Evolutionary conservation across 179 eudicot species (phyloP).

Genomic region (Heliamphora pulchella): DNA sequence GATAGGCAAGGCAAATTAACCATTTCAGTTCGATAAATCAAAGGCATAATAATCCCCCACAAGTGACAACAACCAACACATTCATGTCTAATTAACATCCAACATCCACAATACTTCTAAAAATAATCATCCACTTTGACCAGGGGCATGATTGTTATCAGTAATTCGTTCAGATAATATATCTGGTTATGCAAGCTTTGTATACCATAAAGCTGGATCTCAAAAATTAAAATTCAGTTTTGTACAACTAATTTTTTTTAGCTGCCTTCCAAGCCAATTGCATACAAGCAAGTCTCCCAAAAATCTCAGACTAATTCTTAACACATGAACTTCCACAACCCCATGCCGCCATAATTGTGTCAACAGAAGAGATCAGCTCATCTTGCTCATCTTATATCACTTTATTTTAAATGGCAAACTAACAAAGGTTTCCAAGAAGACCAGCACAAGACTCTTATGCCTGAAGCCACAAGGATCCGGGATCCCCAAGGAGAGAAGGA

Average conservation of each 20-base stretch:
- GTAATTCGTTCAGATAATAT: neutral
- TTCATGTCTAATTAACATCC: neutral
- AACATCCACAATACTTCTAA: neutral
- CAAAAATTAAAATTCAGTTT: neutral
- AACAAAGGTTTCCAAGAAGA: neutral
- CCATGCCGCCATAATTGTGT: neutral
- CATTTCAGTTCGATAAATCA: neutral
- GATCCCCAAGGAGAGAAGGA: neutral
- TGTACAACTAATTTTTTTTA: neutral
- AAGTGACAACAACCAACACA: neutral
- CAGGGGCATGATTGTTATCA: neutral
- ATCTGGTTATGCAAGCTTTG: conserved; percentile 10
- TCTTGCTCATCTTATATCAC: neutral
- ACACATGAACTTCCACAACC: conserved; percentile 10
- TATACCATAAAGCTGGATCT: neutral
- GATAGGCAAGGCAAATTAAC: neutral
- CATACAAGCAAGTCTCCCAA: neutral
- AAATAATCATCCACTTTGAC: conserved; percentile 9
- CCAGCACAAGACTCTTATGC: neutral
- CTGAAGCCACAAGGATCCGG: neutral
- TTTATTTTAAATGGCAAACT: neutral
- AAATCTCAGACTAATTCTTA: conserved; percentile 8
- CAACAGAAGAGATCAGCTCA: neutral
- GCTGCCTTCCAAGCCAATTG: neutral
- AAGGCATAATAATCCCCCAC: neutral